Conservation (phyloP, 495 filamentous ascomycete genomes). For the Hypoxylon fuscum region DNA sequence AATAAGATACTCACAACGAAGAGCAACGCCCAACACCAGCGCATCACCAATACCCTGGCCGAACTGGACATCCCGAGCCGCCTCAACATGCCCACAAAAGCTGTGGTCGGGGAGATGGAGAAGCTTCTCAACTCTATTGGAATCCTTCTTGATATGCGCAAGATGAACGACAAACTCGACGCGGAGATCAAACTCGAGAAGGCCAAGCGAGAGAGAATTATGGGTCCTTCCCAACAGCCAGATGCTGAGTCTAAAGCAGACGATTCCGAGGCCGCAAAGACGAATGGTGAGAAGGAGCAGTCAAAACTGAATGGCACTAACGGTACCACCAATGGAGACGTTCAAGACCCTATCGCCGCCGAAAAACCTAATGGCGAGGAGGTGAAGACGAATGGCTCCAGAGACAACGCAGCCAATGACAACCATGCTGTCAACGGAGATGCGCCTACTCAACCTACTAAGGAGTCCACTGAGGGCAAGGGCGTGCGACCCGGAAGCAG, state of each 20-base stretch:
- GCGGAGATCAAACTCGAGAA: constrained; percentile 79
- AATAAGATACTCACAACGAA: constrained; percentile 86
- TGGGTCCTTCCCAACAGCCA: constrained; percentile 19
- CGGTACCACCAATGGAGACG: constrained; percentile 26
- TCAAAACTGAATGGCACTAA: constrained; percentile 3
- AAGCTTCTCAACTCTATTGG: constrained; percentile 77
- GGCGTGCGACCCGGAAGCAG: constrained; percentile 44
- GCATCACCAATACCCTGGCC: constrained; percentile 77
- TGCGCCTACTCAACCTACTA: not conserved
- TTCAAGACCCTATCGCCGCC: constrained; percentile 15
- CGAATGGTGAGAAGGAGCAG: constrained; percentile 42
- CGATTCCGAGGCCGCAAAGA: constrained; percentile 3
- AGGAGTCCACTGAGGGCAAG: constrained; percentile 39
- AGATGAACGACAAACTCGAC: constrained; percentile 85
- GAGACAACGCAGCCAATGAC: constrained; percentile 27
- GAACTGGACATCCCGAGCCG: constrained; percentile 82
- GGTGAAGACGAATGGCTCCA: constrained; percentile 31
- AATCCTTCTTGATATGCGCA: constrained; percentile 79
- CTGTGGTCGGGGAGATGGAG: constrained; percentile 83
- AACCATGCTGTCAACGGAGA: not conserved
- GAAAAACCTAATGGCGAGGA: constrained; percentile 34
- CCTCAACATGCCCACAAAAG: constrained; percentile 85
- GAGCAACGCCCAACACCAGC: constrained; percentile 79
- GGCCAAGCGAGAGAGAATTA: constrained; percentile 64
- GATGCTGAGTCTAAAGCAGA: constrained; percentile 25